Percentiles rank a stretch among this genome's conserved stretches.
Conservation (phyloP, 805 yeast genomes). For the Starmerella khaoyaiensis region DNA sequence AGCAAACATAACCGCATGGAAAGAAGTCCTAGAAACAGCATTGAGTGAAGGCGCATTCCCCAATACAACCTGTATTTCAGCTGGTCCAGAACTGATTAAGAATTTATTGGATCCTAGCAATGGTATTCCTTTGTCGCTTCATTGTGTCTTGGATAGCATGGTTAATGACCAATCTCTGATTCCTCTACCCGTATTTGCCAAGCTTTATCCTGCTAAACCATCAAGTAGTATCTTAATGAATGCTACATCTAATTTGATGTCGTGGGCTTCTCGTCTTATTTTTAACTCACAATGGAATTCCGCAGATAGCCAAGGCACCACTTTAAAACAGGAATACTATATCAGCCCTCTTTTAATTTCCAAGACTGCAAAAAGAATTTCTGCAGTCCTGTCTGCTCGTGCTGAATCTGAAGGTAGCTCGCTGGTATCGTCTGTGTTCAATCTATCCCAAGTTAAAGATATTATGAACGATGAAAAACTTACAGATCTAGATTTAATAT, state of each 20-base stretch:
- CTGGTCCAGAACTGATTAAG: slow-evolving; percentile 20
- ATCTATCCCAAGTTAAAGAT: slow-evolving; percentile 1
- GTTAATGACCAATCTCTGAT: slow-evolving; percentile 20
- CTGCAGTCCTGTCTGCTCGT: slow-evolving; percentile 3
- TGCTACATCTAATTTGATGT: slow-evolving; percentile 4
- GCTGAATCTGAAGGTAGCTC: slow-evolving; percentile 10
- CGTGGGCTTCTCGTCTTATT: slow-evolving; percentile 10
- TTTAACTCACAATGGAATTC: slow-evolving; percentile 19
- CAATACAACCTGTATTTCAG: slow-evolving; percentile 23
- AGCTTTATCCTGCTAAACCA: slow-evolving; percentile 11
- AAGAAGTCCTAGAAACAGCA: slow-evolving; percentile 27
- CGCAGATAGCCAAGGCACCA: slow-evolving; percentile 16
- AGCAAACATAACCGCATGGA: slow-evolving; percentile 41
- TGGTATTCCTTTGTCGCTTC: slow-evolving; percentile 27
- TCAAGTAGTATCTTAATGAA: slow-evolving; percentile 1
- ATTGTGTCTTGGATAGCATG: slow-evolving; percentile 24
- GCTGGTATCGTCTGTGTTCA: slow-evolving; percentile 7
- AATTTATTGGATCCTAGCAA: slow-evolving; percentile 20
- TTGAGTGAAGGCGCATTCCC: slow-evolving; percentile 22
- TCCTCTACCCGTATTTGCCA: slow-evolving; percentile 22
- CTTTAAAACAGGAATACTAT: slow-evolving; percentile 23
- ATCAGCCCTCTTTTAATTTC: slow-evolving; percentile 19
- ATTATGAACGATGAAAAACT: slow-evolving; percentile 16
- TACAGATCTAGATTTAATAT: slow-evolving; percentile 20
- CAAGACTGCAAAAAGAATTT: slow-evolving; percentile 9